These are phyloP conservation scores for Diaporthe capsici DNA, from an alignment of 2,329 filamentous ascomycete species.

Conservation along the genomic window DNA sequence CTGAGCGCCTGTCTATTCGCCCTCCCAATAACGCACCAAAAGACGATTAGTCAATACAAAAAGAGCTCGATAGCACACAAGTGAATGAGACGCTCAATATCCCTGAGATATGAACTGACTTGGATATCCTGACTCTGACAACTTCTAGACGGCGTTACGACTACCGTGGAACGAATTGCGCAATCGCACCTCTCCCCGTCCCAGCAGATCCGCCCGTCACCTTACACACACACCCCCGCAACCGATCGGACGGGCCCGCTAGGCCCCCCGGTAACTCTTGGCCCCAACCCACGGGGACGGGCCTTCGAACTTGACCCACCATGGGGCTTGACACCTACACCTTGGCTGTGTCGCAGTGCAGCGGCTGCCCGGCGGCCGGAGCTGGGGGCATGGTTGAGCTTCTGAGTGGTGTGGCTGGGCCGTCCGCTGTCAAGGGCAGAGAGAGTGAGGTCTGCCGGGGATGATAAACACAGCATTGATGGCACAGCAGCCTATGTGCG, in stretches of 20 bases:
- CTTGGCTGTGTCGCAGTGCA: background rate
- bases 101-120: background rate
- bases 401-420: background rate
- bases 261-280: slow-evolving; percentile 2
- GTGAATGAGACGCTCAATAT: background rate
- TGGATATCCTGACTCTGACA: background rate
- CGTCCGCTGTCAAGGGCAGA: background rate
- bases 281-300: slow-evolving; percentile 9
- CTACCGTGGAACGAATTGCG: slow-evolving; percentile 6
- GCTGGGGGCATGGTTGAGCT: background rate
- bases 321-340: background rate
- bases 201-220: background rate
- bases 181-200: slow-evolving; percentile 3
- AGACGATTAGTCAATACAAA: too few species aligned
- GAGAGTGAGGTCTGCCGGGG: background rate
- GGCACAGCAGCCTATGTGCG: background rate
- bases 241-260: slow-evolving; percentile 22
- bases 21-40: too few species aligned
- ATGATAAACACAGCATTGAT: background rate
- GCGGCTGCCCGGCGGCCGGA: background rate
- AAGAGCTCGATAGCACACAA: too few species aligned
- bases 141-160: background rate
- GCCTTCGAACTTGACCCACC: slow-evolving; percentile 4
- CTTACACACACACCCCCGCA: slow-evolving; percentile 9
- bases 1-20: background rate